These are phyloP conservation scores for Metarhizium brunneum DNA, from an alignment of 2,329 filamentous ascomycete species.

Conservation along the genomic window DNA sequence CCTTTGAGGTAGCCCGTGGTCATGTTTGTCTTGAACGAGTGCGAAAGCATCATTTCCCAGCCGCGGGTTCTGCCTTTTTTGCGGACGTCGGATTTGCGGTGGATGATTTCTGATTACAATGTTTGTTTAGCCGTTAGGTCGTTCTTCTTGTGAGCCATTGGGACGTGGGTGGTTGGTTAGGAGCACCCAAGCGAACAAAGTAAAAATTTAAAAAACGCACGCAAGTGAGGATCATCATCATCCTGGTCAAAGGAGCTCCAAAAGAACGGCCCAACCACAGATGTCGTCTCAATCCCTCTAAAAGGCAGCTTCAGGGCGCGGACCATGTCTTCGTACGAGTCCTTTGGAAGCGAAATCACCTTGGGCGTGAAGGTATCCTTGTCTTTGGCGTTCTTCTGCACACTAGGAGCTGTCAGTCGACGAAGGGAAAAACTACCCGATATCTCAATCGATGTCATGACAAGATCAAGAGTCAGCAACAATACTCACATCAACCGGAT, in stretches of 20 bases:
- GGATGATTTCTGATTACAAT: conserved; percentile 41
- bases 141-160: neutral
- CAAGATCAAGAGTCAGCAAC: neutral
- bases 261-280: conserved; percentile 54
- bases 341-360: conserved; percentile 42
- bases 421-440: neutral
- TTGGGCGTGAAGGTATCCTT: conserved; percentile 48
- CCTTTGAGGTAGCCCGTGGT: conserved; percentile 55
- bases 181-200: too few species aligned
- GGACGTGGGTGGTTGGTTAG: neutral
- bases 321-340: conserved; percentile 47
- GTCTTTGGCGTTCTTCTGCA: conserved; percentile 47
- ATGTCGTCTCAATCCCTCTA: conserved; percentile 48
- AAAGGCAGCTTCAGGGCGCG: conserved; percentile 42
- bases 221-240: conserved; percentile 46
- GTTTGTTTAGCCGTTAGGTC: neutral
- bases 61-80: conserved; percentile 55
- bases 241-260: conserved; percentile 50
- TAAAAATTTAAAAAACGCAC: conserved; percentile 25
- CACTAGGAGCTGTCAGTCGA: conserved; percentile 23
- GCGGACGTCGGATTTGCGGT: conserved; percentile 56
- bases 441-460: neutral
- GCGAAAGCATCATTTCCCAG: conserved; percentile 55
- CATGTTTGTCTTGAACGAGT: conserved; percentile 43
- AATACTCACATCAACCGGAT: conserved; percentile 44